Base-by-base conservation (phyloP, 31 red algal species). In the Odonthalia washingtoniensis region DNA sequence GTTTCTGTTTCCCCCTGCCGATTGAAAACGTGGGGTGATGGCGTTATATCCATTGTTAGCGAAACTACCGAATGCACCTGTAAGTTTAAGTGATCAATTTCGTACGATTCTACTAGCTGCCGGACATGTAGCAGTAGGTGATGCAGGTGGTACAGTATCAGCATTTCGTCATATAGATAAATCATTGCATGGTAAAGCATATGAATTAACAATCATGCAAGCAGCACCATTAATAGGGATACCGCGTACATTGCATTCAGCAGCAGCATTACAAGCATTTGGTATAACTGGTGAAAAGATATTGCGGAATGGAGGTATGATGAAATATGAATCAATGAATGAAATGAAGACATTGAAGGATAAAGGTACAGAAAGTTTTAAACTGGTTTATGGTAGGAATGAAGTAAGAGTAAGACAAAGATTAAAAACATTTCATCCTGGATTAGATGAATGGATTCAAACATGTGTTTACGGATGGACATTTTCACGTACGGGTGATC, bases 141-240 rank as follows among this genome's bases (percentile, higher is more conserved):
- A 86, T 60, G 68, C 75, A 53, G 52, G 49, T 21, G 74, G 74
- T 24, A 83, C 75, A 30, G 75, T 79, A 21, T 65, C 67, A 57
- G 83, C 83, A 17, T 90, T 90, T 83, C 78, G 53, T 1, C 68
- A 83, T 46, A 38, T 90, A 5, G 66, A 82, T 39, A 36, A 18
- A 5, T 6, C 27, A 64, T 49, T 70, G 3, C 83, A 77, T 16
- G 77, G 61, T 12, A 87, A 86, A 14, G 90, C 83, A 24, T 93
- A 93, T 69, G 83, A 93, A 33, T 69, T 93, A 17, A 74, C 88
- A 0, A 45, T 95, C 32, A 52, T 95, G 27, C 93, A 95, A 77
- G 72, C 93, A 6, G 70, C 80, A 37, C 87, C 89, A 14, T 91
- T 95, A 68, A 80, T 86, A 6, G 93, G 93, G 33, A 88, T 95